Base-by-base conservation (phyloP, 768 basidiomycete species). In the Leccinum fibrillosum region DNA sequence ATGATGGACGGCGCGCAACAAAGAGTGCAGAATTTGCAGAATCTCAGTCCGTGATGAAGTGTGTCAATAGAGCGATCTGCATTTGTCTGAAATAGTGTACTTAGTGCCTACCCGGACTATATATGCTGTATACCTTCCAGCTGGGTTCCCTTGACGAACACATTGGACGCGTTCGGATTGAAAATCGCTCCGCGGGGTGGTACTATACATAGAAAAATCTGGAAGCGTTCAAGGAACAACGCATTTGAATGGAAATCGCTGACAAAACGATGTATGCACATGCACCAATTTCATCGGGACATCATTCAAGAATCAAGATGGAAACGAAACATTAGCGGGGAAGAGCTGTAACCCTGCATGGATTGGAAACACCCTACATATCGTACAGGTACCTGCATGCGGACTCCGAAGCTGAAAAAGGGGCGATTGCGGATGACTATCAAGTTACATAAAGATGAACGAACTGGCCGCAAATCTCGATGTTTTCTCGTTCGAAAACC, bases 1-100 rank as follows among this genome's bases (percentile, higher is more conserved):
- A 61, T 66, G 56, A 47, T 37, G 52, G 49, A 51, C 6, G 49
- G 4, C 5, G 62, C 50, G 12, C 58, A 66, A 35, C 64, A 66
- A 34, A 63, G 57, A 37, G 23, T 58, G 26, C 62, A 63, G 39
- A 23, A 6, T 37, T 58, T 62, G 34, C 61, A 59, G 30, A 42
- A 5, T 35, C 21, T 61, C 25, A 19, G 13, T 32, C 51, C 51
- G 23, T 49, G 28, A 60, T n/a, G 45, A 15, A 23, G 15, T 8
- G 7, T 34, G 17, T 17, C 39, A 10, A n/a, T 28, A 15, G 7
- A 2, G 12, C 4, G n/a, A 9, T 10, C 10, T 42, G 21, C 44
- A 47, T 13, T 15, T 25, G 13, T 47, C 3, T 47, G 5, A 2
- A 47, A 23, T 21, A 23, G 4, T 47, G 21, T 21, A 47, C 7